These are phyloP conservation scores for Pseudopyricularia cyperi DNA, from an alignment of 2,329 filamentous ascomycete genomes.

Conservation along the genomic window DNA sequence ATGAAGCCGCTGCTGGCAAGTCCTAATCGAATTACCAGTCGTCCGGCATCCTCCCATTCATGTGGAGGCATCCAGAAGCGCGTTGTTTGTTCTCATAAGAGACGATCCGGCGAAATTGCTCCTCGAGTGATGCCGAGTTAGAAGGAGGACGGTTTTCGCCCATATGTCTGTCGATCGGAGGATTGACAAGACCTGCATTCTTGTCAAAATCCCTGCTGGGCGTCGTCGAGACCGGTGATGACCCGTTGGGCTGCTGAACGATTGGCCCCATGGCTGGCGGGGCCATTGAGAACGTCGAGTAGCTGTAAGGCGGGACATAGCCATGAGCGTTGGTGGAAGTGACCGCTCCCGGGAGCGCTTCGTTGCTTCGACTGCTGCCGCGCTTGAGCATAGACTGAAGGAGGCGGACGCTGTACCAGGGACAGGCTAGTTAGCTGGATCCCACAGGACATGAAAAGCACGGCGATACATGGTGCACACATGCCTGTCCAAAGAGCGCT, in stretches of 20 bases:
- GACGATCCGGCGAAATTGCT: slow-evolving; percentile 11
- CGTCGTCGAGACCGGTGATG: not conserved
- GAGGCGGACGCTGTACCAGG: slow-evolving; percentile 22
- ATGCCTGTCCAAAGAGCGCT: slow-evolving; percentile 1
- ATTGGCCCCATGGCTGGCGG: slow-evolving; percentile 34
- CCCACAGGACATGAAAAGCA: too few relatives aligned
- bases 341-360: slow-evolving; percentile 24
- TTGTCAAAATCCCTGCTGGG: slow-evolving; percentile 8
- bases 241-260: slow-evolving; percentile 24
- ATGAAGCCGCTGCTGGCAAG: not conserved
- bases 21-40: not conserved
- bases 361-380: slow-evolving; percentile 26
- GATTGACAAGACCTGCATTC: slow-evolving; percentile 6
- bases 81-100: slow-evolving; percentile 6
- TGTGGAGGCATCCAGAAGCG: slow-evolving; percentile 1
- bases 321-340: slow-evolving; percentile 39
- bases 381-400: slow-evolving; percentile 36
- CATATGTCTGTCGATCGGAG: slow-evolving; percentile 16
- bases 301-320: slow-evolving; percentile 19
- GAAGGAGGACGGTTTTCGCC: slow-evolving; percentile 31
- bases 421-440: not conserved
- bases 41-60: not conserved
- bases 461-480: not conserved
- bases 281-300: slow-evolving; percentile 2
- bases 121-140: slow-evolving; percentile 15